Conservation (phyloP, 2,329 filamentous ascomycete genomes). For the Aspergillus costaricaensis region DNA sequence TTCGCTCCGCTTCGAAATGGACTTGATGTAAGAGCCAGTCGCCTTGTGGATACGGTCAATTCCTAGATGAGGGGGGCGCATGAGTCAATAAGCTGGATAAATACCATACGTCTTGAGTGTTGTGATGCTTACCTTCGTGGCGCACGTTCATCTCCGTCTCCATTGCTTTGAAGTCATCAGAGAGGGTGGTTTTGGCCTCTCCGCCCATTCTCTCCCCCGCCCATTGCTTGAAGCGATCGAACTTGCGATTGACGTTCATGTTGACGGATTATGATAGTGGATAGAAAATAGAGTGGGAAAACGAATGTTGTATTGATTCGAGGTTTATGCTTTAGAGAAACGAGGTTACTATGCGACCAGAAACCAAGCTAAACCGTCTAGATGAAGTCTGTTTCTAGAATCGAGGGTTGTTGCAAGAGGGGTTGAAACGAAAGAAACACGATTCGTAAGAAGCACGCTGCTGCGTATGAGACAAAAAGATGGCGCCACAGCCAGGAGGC, state of each 20-base stretch:
- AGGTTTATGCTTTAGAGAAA: background rate
- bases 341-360: background rate
- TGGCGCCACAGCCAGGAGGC: constrained; percentile 4
- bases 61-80: constrained; percentile 55
- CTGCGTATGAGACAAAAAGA: constrained; percentile 2
- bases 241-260: constrained; percentile 77
- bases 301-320: background rate
- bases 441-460: background rate
- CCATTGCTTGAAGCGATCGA: constrained; percentile 97
- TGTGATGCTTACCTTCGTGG: constrained; percentile 71
- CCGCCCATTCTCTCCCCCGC: constrained; percentile 93
- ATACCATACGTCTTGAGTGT: background rate
- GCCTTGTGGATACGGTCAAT: constrained; percentile 88
- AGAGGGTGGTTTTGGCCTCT: constrained; percentile 81
- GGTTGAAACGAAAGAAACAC: background rate
- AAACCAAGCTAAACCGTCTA: background rate
- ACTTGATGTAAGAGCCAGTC: constrained; percentile 84
- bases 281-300: background rate
- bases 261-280: constrained; percentile 20
- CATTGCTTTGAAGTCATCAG: constrained; percentile 87
- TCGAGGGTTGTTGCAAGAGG: background rate
- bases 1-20: constrained; percentile 79
- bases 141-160: constrained; percentile 88
- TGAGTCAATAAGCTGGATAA: constrained; percentile 17
- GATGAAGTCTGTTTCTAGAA: background rate